Evolutionary conservation across 2,329 filamentous ascomycete genomes (phyloP).

Genomic region (Venturia asperata): DNA sequence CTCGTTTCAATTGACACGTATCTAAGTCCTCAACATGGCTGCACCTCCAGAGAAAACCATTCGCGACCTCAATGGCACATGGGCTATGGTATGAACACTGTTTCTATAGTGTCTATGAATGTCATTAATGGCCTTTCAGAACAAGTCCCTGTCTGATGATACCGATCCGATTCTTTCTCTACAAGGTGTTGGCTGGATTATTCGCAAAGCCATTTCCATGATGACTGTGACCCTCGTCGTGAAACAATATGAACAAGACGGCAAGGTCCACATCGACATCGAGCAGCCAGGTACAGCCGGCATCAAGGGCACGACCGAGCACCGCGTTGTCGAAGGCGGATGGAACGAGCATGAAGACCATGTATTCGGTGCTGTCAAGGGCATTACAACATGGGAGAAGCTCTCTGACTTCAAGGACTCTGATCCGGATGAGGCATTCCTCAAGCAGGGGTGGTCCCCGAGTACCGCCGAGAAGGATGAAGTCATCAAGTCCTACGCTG

Average conservation of each 20-base stretch:
- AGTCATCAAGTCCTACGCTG: slow-evolving; percentile 29
- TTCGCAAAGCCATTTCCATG: slow-evolving; percentile 62
- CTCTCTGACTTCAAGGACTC: slow-evolving; percentile 23
- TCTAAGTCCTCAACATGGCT: slow-evolving; percentile 28
- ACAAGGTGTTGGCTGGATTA: slow-evolving; percentile 51
- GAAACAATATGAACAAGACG: slow-evolving; percentile 43
- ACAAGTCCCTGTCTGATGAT: slow-evolving; percentile 64
- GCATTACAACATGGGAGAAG: slow-evolving; percentile 48
- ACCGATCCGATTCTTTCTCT: slow-evolving; percentile 56
- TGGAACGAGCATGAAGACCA: slow-evolving; percentile 65
- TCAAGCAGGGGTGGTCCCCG: slow-evolving; percentile 20
- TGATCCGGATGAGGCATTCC: slow-evolving; percentile 19
- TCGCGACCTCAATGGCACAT: slow-evolving; percentile 33
- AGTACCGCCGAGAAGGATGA: slow-evolving; percentile 26
- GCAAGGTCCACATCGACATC: slow-evolving; percentile 59
- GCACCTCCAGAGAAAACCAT: slow-evolving; percentile 31
- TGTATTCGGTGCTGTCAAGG: slow-evolving; percentile 68
- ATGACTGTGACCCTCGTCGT: slow-evolving; percentile 63
- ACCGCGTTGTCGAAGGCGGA: slow-evolving; percentile 50
- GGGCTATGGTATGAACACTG: slow-evolving; percentile 30
- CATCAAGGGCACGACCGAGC: slow-evolving; percentile 58
- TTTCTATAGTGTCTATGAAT: background rate
- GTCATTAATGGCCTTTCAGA: slow-evolving; percentile 44
- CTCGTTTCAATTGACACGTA: background rate
- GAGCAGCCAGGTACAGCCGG: slow-evolving; percentile 65